Evolutionary conservation across 306 rosid genomes (phyloP).

Genomic region (Phaseolus lunatus): DNA sequence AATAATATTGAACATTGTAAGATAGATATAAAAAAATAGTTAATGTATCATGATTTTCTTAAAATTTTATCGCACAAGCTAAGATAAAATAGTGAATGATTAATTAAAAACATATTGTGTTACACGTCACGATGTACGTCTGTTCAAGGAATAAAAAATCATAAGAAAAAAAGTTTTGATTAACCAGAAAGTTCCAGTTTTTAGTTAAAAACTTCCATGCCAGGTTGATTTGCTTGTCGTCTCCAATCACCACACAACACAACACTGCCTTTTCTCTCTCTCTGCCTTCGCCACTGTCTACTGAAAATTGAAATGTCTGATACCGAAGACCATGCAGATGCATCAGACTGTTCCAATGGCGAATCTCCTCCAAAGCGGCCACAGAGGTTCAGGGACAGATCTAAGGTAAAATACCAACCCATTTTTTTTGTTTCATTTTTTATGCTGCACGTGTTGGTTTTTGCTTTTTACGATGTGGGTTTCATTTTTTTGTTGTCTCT

Average conservation of each 20-base stretch:
- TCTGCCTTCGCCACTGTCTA: not conserved
- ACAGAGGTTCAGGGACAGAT: constrained; percentile 63
- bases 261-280: not conserved
- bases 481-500: constrained; percentile 49
- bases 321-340: constrained; percentile 47
- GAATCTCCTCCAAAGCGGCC: constrained; percentile 60
- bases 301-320: constrained; percentile 53
- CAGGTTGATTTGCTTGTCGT: not conserved
- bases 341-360: constrained; percentile 52
- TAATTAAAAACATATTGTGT: not conserved
- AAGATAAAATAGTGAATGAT: no score
- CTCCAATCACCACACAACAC: not conserved
- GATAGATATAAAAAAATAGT: no score
- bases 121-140: not conserved
- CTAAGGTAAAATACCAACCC: constrained; percentile 57
- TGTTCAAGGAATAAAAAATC: not conserved
- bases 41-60: no score
- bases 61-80: no score
- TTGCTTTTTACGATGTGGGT: constrained; percentile 45
- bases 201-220: not conserved
- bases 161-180: not conserved
- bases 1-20: no score
- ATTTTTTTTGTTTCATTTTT: constrained; percentile 10
- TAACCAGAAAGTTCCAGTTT: constrained; percentile 3
- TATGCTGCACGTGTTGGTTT: not conserved